A percentile compares a stretch with the other conserved stretches of the same genome.
Conservation (phyloP, 1,284 basidiomycete species). For the Cutaneotrichosporon mucoides region DNA sequence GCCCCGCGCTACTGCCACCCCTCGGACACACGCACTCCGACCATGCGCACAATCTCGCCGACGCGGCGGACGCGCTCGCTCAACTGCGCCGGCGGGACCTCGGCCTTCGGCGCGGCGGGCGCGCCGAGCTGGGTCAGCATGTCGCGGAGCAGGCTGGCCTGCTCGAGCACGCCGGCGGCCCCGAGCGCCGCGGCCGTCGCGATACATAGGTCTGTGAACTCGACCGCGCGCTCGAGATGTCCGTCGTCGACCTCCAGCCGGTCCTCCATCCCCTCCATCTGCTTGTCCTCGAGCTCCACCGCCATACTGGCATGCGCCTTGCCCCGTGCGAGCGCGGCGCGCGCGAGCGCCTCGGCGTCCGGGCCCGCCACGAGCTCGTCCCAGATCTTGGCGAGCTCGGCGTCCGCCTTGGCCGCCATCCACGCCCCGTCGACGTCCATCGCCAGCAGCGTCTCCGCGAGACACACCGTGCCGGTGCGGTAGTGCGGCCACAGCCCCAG, state of each 20-base stretch:
- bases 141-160: conserved; percentile 1
- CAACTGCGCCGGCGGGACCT: neutral
- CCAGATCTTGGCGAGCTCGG: conserved; percentile 22
- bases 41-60: conserved; percentile 33
- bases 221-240: neutral
- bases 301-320: conserved; percentile 29
- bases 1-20: conserved; percentile 20
- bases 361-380: conserved; percentile 12
- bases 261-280: too few relatives aligned
- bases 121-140: conserved; percentile 8
- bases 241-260: neutral
- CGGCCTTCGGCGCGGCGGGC: neutral
- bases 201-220: conserved; percentile 8
- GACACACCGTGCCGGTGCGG: conserved; percentile 28
- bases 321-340: conserved; percentile 31
- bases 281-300: neutral
- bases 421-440: conserved; percentile 28
- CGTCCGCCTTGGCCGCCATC: conserved; percentile 29
- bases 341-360: conserved; percentile 23
- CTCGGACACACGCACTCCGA: conserved; percentile 35
- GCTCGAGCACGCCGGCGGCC: neutral
- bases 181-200: neutral
- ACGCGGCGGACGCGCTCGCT: conserved; percentile 22
- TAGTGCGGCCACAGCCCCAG: conserved; percentile 38
- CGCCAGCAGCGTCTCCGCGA: conserved; percentile 32